Evolutionary conservation across 2,329 filamentous ascomycete species (phyloP).

Genomic region (Fusarium multiceps): DNA sequence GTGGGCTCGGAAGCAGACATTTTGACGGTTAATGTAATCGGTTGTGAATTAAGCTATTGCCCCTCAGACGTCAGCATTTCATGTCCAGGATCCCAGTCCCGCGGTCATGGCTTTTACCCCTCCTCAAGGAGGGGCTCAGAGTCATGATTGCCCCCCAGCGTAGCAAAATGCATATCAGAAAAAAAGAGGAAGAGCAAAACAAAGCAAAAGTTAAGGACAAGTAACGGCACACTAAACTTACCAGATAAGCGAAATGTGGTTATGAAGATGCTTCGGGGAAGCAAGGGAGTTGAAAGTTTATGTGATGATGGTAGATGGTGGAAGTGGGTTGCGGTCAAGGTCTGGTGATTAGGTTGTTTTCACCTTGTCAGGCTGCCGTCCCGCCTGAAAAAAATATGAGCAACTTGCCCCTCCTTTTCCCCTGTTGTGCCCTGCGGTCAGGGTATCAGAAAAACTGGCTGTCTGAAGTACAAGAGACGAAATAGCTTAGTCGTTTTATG

Average conservation of each 20-base stretch:
- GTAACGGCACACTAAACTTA: slow-evolving; percentile 19
- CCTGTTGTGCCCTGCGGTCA: slow-evolving; percentile 26
- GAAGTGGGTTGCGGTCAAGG: slow-evolving; percentile 41
- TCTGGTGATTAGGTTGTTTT: slow-evolving; percentile 45
- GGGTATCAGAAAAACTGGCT: background rate
- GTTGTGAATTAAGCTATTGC: slow-evolving; percentile 25
- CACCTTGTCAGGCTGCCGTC: slow-evolving; percentile 39
- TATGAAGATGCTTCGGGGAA: slow-evolving; percentile 23
- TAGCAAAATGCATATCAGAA: background rate
- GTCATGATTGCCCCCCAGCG: slow-evolving; percentile 22
- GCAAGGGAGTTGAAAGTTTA: slow-evolving; percentile 18
- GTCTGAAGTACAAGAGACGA: background rate
- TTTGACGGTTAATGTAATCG: slow-evolving; percentile 43
- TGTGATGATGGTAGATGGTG: slow-evolving; percentile 32
- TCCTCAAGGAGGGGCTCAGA: slow-evolving; percentile 37
- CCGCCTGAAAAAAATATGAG: slow-evolving; percentile 35
- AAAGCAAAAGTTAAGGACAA: background rate
- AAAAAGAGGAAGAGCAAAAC: background rate
- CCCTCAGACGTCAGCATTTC: slow-evolving; percentile 34
- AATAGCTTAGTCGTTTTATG: background rate
- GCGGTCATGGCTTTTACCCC: slow-evolving; percentile 41
- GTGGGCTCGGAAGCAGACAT: slow-evolving; percentile 64
- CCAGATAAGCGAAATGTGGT: slow-evolving; percentile 33
- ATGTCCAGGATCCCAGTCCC: slow-evolving; percentile 21
- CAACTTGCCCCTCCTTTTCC: slow-evolving; percentile 43